Percentiles rank a stretch among this genome's conserved stretches.
phyloP scores from a whole-genome alignment of 2,329 filamentous ascomycete species.

The Fusarium acutatum region DNA sequence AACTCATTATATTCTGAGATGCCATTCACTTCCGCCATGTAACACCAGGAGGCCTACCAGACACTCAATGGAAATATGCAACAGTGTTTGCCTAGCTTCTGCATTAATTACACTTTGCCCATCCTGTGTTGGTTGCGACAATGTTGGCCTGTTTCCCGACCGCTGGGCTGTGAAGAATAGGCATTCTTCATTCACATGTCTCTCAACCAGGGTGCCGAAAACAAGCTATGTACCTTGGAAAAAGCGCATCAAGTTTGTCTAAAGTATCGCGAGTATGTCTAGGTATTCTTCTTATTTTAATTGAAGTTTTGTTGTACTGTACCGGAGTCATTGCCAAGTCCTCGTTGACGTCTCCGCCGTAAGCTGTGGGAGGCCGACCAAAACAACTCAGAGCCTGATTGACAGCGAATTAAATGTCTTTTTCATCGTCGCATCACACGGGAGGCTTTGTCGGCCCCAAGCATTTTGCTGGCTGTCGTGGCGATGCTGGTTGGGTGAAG shows the following conservation, averaged over 20 bases:
- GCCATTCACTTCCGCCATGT: not conserved
- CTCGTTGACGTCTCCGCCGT: not conserved
- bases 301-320: not conserved
- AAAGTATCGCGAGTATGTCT: accelerated
- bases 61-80: not conserved
- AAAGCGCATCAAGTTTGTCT: not conserved
- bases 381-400: slow-evolving; percentile 4
- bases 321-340: not conserved
- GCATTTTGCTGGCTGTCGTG: not conserved
- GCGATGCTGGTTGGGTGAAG: slow-evolving; percentile 9
- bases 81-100: not conserved
- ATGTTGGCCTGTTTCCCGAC: not conserved
- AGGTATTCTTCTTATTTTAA: not conserved
- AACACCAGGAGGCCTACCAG: not conserved
- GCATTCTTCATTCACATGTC: not conserved
- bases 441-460: not conserved
- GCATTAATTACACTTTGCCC: slow-evolving; percentile 26
- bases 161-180: slow-evolving; percentile 3
- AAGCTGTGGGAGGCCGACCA: slow-evolving; percentile 35
- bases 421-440: not conserved
- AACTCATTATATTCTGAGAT: not conserved
- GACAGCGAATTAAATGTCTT: slow-evolving; percentile 11
- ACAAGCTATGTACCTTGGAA: accelerated
- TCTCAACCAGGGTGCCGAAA: not conserved
- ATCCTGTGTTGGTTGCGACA: not conserved